These are phyloP conservation scores for Leptomonas seymouri DNA, from an alignment of 208 protist genomes.

Conservation along the genomic window DNA sequence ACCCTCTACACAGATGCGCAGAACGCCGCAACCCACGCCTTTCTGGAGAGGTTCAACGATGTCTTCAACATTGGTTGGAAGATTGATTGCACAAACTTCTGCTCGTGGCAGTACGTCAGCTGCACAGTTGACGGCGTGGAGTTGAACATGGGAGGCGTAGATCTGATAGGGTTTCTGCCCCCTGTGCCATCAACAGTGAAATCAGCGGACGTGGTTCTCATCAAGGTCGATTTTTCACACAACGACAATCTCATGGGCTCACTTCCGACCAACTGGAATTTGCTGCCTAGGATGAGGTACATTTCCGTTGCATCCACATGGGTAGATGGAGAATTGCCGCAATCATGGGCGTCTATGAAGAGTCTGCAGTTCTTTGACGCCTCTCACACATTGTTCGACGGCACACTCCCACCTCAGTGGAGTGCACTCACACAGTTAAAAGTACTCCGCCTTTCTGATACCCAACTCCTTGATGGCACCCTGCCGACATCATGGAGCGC, in stretches of 20 bases:
- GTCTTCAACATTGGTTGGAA: too few species aligned
- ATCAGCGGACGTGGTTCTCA: slow-evolving; percentile 9
- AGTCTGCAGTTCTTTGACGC: not conserved
- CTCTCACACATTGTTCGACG: not conserved
- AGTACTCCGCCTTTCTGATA: too few species aligned
- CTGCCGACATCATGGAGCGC: not conserved
- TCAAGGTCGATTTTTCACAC: slow-evolving; percentile 5
- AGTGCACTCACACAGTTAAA: not conserved
- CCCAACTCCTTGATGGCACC: not conserved
- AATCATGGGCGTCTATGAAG: slow-evolving; percentile 1
- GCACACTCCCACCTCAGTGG: slow-evolving; percentile 7
- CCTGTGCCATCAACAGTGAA: not conserved
- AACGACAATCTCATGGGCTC: slow-evolving; percentile 2
- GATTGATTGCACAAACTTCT: too few species aligned
- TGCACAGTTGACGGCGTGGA: too few species aligned
- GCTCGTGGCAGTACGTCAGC: too few species aligned
- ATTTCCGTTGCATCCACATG: slow-evolving; percentile 14
- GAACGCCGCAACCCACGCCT: too few species aligned
- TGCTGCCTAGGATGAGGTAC: not conserved
- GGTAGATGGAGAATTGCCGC: not conserved
- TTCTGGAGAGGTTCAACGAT: too few species aligned
- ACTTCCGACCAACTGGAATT: slow-evolving; percentile 7
- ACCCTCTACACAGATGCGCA: too few species aligned
- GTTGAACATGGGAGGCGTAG: slow-evolving; percentile 1
- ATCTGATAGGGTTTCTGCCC: slow-evolving; percentile 3